Conservation (phyloP, 169 alveolate genomes). For the Cyclospora cayetanensis region DNA sequence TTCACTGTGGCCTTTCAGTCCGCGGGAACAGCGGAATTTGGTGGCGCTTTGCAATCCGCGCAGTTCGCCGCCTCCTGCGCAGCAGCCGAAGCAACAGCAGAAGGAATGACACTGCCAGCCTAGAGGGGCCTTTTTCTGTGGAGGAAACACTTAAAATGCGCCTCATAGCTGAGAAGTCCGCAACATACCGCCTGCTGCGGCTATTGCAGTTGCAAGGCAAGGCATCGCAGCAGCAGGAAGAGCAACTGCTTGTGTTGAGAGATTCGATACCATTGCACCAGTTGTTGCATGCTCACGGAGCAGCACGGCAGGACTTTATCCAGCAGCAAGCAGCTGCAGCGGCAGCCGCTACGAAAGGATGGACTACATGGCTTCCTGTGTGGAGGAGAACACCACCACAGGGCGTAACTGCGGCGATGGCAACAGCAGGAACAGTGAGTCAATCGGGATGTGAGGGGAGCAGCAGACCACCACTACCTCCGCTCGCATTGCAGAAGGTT, state of each 20-base stretch:
- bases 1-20: constrained; percentile 14
- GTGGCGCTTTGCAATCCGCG: constrained; percentile 64
- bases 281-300: constrained; percentile 12
- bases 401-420: background rate
- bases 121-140: background rate
- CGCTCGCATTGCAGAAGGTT: constrained; percentile 15
- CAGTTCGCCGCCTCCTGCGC: constrained; percentile 53
- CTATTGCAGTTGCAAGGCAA: constrained; percentile 33
- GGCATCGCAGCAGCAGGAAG: background rate
- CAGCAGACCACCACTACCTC: constrained; percentile 25
- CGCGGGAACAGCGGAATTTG: constrained; percentile 30
- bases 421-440: background rate
- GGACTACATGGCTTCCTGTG: constrained; percentile 15
- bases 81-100: background rate
- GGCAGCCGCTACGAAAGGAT: background rate
- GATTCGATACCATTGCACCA: constrained; percentile 19
- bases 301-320: constrained; percentile 40
- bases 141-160: constrained; percentile 37
- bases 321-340: constrained; percentile 6
- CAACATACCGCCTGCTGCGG: constrained; percentile 39
- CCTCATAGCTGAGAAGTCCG: constrained; percentile 22
- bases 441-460: background rate
- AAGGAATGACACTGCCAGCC: background rate
- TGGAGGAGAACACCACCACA: background rate
- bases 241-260: background rate